These are phyloP conservation scores for Plasmodium gaboni DNA, from an alignment of 169 alveolate species.

Conservation along the genomic window DNA sequence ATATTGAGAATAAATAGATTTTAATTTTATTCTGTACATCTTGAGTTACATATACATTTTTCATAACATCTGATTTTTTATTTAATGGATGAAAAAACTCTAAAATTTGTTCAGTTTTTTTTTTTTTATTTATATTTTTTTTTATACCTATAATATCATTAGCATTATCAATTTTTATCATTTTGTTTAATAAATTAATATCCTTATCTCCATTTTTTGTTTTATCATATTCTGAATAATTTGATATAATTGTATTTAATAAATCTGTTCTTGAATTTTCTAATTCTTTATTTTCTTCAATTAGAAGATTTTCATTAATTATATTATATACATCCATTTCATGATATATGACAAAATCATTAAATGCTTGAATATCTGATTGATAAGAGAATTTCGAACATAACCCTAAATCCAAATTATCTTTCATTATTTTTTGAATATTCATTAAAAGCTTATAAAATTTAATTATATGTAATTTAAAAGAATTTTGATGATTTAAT, in stretches of 20 bases:
- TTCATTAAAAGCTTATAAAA: slow-evolving; percentile 50
- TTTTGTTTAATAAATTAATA: slow-evolving; percentile 6
- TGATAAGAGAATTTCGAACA: slow-evolving; percentile 13
- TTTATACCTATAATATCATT: slow-evolving; percentile 59
- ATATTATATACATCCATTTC: slow-evolving; percentile 34
- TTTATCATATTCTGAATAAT: slow-evolving; percentile 22
- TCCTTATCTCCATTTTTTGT: slow-evolving; percentile 14
- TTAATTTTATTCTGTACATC: slow-evolving; percentile 37
- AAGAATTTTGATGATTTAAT: slow-evolving; percentile 70
- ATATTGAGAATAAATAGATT: slow-evolving; percentile 27
- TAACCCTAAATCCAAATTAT: slow-evolving; percentile 15
- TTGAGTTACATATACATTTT: slow-evolving; percentile 70
- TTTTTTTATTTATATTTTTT: slow-evolving; percentile 5
- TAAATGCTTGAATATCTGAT: slow-evolving; percentile 26
- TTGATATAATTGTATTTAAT: slow-evolving; percentile 2
- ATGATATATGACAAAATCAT: slow-evolving; percentile 61
- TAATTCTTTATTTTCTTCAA: slow-evolving; percentile 16
- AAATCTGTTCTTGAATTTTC: slow-evolving; percentile 17
- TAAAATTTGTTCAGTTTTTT: slow-evolving; percentile 3
- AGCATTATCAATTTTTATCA: slow-evolving; percentile 40
- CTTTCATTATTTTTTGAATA: slow-evolving; percentile 29
- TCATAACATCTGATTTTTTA: slow-evolving; percentile 69
- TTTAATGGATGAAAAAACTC: slow-evolving; percentile 68
- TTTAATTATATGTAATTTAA: slow-evolving; percentile 54
- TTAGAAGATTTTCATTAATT: slow-evolving; percentile 29